These are phyloP conservation scores for Macrolepiota dolichaula DNA, from an alignment of 768 basidiomycete species.

Conservation along the genomic window DNA sequence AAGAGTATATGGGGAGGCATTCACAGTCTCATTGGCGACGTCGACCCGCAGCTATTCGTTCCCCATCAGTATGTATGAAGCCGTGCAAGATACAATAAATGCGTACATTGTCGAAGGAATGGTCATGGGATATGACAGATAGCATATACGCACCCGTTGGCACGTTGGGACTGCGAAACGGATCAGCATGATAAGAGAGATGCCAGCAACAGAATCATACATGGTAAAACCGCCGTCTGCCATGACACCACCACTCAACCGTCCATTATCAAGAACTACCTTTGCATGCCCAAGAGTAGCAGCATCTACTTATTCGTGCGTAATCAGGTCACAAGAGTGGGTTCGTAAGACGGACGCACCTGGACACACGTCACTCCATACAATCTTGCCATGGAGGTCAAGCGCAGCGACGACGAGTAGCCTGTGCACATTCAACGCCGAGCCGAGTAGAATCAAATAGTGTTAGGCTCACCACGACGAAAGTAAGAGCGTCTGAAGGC, in stretches of 20 bases:
- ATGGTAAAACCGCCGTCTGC: conserved; percentile 63
- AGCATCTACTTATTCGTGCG: conserved; percentile 20
- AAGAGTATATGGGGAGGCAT: conserved; percentile 60
- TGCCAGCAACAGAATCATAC: conserved; percentile 34
- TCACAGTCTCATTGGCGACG: conserved; percentile 37
- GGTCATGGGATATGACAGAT: conserved; percentile 63
- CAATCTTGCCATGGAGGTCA: conserved; percentile 59
- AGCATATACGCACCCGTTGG: conserved; percentile 67
- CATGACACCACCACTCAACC: conserved; percentile 48
- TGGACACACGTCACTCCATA: conserved; percentile 71
- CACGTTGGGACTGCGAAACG: conserved; percentile 54
- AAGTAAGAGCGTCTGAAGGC: conserved; percentile 20
- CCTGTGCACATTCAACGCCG: conserved; percentile 16
- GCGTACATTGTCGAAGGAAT: conserved; percentile 66
- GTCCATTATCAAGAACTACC: conserved; percentile 60
- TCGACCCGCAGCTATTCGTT: conserved; percentile 62
- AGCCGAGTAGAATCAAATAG: neutral
- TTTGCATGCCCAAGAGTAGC: conserved; percentile 50
- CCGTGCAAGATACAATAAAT: conserved; percentile 5
- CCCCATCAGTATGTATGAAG: conserved; percentile 4
- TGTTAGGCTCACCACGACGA: conserved; percentile 25
- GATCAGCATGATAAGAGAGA: neutral
- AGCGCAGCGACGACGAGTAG: conserved; percentile 36
- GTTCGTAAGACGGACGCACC: conserved; percentile 32
- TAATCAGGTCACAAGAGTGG: neutral